Conservation (phyloP, 495 filamentous ascomycete genomes). For the Neurospora tetrasperma region DNA sequence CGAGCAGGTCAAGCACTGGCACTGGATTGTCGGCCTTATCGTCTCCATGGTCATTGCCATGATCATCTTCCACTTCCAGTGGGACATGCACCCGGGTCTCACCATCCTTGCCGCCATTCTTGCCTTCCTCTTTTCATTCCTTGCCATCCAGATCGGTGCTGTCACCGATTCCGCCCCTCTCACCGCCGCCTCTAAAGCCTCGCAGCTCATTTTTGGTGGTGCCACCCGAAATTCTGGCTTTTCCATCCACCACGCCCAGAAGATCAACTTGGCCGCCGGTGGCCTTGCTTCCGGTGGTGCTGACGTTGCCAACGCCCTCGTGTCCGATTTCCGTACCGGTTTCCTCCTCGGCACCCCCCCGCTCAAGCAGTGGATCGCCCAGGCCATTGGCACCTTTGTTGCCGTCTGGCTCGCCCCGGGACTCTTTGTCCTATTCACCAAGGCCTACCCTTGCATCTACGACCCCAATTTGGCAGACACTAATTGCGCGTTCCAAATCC, state of each 20-base stretch:
- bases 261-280: constrained; percentile 54
- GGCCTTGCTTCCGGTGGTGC: constrained; percentile 49
- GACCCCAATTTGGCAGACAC: constrained; percentile 20
- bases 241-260: constrained; percentile 39
- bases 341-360: constrained; percentile 54
- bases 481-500: constrained; percentile 45
- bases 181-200: constrained; percentile 56
- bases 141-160: constrained; percentile 55
- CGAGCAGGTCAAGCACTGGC: constrained; percentile 52
- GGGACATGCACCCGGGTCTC: constrained; percentile 49
- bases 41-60: constrained; percentile 43
- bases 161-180: constrained; percentile 54
- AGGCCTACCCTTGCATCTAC: constrained; percentile 57
- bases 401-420: constrained; percentile 53
- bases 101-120: constrained; percentile 51
- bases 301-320: constrained; percentile 44
- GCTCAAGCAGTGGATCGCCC: constrained; percentile 53
- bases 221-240: constrained; percentile 43
- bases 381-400: constrained; percentile 49
- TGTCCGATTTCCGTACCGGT: constrained; percentile 51
- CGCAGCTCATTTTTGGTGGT: constrained; percentile 55
- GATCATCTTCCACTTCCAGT: constrained; percentile 51
- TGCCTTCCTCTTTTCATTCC: constrained; percentile 59
- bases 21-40: constrained; percentile 47
- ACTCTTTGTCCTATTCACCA: constrained; percentile 54